Conservation (phyloP, 2,329 filamentous ascomycete genomes). For the Alternaria consortialis region DNA sequence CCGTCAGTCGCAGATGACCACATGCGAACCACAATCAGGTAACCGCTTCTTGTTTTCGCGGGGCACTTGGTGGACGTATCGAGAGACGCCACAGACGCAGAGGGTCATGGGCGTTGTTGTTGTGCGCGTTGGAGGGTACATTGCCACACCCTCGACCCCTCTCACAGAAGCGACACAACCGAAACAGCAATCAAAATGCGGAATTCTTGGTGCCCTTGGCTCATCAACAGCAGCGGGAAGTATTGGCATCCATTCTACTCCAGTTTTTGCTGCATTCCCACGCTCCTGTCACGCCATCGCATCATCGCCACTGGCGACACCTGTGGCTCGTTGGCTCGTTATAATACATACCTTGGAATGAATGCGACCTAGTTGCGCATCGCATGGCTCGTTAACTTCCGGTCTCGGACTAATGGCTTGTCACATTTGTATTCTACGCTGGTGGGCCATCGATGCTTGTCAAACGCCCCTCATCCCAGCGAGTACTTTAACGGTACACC, state of each 20-base stretch:
- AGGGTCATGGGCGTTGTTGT: not conserved
- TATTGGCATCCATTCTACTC: slow-evolving; percentile 10
- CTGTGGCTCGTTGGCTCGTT: not conserved
- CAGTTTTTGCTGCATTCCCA: not conserved
- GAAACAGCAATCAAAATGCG: slow-evolving; percentile 8
- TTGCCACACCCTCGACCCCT: slow-evolving; percentile 1
- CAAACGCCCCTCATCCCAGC: not conserved
- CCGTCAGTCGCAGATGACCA: slow-evolving; percentile 5
- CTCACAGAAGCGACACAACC: slow-evolving; percentile 2
- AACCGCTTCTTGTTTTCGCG: not conserved
- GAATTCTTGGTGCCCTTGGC: slow-evolving; percentile 13
- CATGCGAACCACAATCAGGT: slow-evolving; percentile 1
- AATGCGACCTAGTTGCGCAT: not conserved
- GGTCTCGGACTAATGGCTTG: slow-evolving; percentile 4
- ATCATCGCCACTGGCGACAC: not conserved
- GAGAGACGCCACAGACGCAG: not conserved
- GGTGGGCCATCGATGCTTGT: slow-evolving; percentile 1
- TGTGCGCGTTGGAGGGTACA: not conserved
- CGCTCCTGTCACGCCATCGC: slow-evolving; percentile 2
- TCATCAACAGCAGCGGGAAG: slow-evolving; percentile 5
- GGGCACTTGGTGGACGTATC: not conserved
- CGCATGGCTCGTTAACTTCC: not conserved
- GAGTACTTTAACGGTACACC: not conserved
- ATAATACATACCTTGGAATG: not conserved
- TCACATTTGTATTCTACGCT: not conserved